Evolutionary conservation across 1,139 yeast species (phyloP), one percentile per base, ranked within the genome.

Genomic region (Blastobotrys petasosporus): DNA sequence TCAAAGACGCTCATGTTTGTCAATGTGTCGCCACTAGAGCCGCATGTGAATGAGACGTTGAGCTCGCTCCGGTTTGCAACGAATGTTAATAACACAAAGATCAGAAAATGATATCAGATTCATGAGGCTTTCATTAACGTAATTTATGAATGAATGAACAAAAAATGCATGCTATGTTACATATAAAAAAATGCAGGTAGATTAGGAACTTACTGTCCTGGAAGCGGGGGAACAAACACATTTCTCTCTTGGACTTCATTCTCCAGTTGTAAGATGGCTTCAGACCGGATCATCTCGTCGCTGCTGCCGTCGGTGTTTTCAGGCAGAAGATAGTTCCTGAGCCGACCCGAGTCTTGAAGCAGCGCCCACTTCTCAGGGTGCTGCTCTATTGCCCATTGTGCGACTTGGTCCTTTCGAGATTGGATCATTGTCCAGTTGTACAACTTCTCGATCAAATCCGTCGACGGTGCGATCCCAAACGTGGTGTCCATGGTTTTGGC

Each of bases 1-100:
- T 85, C 96, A 1, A 92, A 90, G 62, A 88, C 97, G 0, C 70
- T 92, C 49, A 88, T 92, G 97, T 84, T 92, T 71, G 97, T 88
- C 11, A 90, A 88, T 57, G 74, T 90, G 4, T 85, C 96, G 1
- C 90, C 96, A 3, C 66, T 76, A 42, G 64, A 63, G 17, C 67
- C 67, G 25, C 85, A 85, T 61, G 73, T 80, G 43, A 77, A 73
- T 54, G 98, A 92, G 61, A 83, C 95, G 0, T 58, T 90, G 23
- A 86, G 86, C 58, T 86, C 96, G 0, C 69, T 92, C 48, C 70
- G 97, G 45, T 92, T 92, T 71, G 98, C 97, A 0, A 77, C 88
- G 5, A 86, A 87, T 54, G 72, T 67, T 7, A 67, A 66, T 53
- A 63, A 61, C 36, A 65, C 69, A 10, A 60, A 59, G 37, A 54